Evolutionary conservation across 257 asterid genomes (phyloP), one percentile per base, ranked within the genome.

Genomic region (Gentiana straminea): DNA sequence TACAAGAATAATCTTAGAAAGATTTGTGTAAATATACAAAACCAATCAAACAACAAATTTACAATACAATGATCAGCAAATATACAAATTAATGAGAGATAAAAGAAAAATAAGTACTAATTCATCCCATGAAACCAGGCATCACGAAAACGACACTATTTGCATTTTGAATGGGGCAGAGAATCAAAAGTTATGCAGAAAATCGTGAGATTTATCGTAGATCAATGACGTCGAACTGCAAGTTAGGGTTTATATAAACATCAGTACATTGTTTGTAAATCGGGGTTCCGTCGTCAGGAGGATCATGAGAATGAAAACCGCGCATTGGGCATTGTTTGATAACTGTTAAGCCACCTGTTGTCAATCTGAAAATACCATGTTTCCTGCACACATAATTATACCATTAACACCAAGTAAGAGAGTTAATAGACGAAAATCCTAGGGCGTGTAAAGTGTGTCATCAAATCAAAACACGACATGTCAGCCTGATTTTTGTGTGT

Each of bases 241-340:
- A 65, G 58, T 68, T 75, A 76, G 91, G 51, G 59, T 81, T 80
- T 92, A 90, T 79, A 70, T 86, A 90, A 55, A 90, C 89, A 80
- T 90, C 98, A 58, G 96, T 81, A 73, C 95, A 86, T 13, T 80
- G 89, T 59, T 73, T 75, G 84, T 90, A 86, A 78, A 90, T 90
- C 37, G 98, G 91, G 73, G 79, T 77, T 67, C 95, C 98, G 67
- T 90, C 95, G 0, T 76, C 67, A 46, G 98, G 86, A 61, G 96
- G 95, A 5, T 90, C 96, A 54, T 86, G 98, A 33, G 91, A 67
- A 75, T 90, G 98, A 68, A 90, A 90, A 61, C 98, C 96, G 3
- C 98, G 94, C 69, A 74, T 78, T 12, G 96, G 96, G 71, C 98
- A 90, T 13, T 84, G 94, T 70, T 94, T 83, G 60, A 90, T 83